Base-by-base conservation (phyloP, 1,139 yeast genomes). In the Magnusiomyces sp. region DNA sequence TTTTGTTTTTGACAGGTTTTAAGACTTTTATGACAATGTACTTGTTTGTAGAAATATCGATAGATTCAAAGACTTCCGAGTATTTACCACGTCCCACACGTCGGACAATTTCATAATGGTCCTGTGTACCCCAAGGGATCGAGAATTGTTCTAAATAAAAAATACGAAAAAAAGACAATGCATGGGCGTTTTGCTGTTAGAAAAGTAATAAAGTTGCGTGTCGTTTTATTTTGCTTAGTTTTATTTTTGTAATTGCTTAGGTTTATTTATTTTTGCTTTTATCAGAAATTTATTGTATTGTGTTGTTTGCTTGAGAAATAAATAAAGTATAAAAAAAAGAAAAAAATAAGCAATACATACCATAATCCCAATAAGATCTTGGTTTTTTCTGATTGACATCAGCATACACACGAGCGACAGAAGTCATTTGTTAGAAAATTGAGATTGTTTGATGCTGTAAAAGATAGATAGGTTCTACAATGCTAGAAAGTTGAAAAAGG, bases 71-170 rank as follows among this genome's bases (percentile, higher is more conserved):
- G 38, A 90, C 97, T 68, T 90, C 97, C 6, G 95, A 84, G 66
- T 90, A 90, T 68, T 89, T 88, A 29, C 97, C 97, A 54, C 97
- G 77, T 13, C 97, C 97, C 41, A 90, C 84, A 64, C 89, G 89
- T 56, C 80, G 75, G 50, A 87, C 76, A 56, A 90, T 87, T 67
- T 90, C 97, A 66, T 89, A 90, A 65, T 82, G 79, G 50, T 75
- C 72, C 55, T 82, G 83, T 49, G 73, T 68, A 2, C 89, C 78
- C 77, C 79, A 75, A 39, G 63, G 61, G 39, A 75, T 67, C 34
- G 63, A 63, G 53, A 69, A 66, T 53, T 69, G 71, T 50, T 74
- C 69, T 60, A 40, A 31, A 33, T 1, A 10, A 39, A 33, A 5
- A 23, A 5, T 23, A 23, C 4, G 7, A n/a, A 13, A 33, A 32